phyloP scores from a whole-genome alignment of 2,329 filamentous ascomycete species.

The Ophiostoma populinum region DNA sequence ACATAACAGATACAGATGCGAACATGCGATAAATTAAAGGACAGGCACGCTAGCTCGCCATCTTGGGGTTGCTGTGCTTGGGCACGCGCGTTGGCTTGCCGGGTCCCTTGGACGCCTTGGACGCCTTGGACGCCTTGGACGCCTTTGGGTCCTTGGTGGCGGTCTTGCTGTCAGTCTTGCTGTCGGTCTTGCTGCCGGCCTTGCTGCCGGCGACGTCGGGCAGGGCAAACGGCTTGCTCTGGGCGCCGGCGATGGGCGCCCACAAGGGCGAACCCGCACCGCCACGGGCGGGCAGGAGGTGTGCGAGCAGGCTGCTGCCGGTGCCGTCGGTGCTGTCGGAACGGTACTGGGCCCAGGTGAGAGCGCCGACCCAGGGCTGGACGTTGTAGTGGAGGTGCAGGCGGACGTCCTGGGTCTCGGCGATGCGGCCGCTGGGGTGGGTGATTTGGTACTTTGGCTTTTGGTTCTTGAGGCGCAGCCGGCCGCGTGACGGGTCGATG shows the following conservation, averaged over 20 bases:
- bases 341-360: slow-evolving; percentile 70
- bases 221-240: slow-evolving; percentile 45
- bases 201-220: slow-evolving; percentile 29
- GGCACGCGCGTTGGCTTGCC: too few relatives aligned
- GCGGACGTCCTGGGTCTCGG: slow-evolving; percentile 54
- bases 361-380: slow-evolving; percentile 83
- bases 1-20: too few relatives aligned
- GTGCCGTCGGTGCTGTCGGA: slow-evolving; percentile 26
- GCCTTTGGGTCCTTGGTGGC: background rate
- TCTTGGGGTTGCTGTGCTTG: too few relatives aligned
- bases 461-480: slow-evolving; percentile 64
- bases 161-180: slow-evolving; percentile 1
- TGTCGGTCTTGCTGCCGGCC: background rate
- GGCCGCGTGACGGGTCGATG: slow-evolving; percentile 47
- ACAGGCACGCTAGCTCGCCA: too few relatives aligned
- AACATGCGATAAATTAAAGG: too few relatives aligned
- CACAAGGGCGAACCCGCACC: slow-evolving; percentile 23
- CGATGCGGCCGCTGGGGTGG: slow-evolving; percentile 65
- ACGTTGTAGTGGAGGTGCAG: slow-evolving; percentile 87
- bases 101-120: too few relatives aligned
- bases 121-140: background rate
- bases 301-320: slow-evolving; percentile 5
- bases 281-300: slow-evolving; percentile 3
- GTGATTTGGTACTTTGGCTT: slow-evolving; percentile 96
- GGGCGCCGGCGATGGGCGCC: slow-evolving; percentile 47